These are phyloP conservation scores for Microdochium nivale DNA, from an alignment of 2,329 filamentous ascomycete genomes.

Conservation along the genomic window DNA sequence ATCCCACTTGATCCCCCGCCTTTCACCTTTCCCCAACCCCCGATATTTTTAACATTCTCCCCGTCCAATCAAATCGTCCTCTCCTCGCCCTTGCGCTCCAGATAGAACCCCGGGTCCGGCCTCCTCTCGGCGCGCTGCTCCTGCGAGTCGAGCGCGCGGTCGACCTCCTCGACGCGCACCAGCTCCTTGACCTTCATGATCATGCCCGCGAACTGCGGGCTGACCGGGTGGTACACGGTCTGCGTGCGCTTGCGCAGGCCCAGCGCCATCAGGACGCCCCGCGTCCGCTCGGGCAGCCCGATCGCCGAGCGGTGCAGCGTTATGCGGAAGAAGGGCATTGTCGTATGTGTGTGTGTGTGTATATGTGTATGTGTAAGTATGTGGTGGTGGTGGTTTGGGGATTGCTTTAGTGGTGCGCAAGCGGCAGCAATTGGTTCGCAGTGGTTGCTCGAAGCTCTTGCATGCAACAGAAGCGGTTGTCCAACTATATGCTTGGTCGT, in stretches of 20 bases:
- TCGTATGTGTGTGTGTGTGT: neutral
- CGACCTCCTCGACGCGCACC: constrained; percentile 73
- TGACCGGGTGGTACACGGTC: constrained; percentile 84
- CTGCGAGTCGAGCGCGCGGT: constrained; percentile 48
- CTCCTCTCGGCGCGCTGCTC: constrained; percentile 65
- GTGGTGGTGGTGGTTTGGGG: neutral
- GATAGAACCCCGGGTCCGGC: constrained; percentile 72
- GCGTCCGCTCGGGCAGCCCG: constrained; percentile 71
- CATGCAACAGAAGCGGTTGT: too few species aligned
- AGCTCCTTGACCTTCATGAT: constrained; percentile 93
- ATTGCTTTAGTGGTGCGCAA: too few species aligned
- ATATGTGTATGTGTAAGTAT: neutral
- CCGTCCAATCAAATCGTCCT: neutral
- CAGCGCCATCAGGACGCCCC: constrained; percentile 74
- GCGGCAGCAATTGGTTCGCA: too few species aligned
- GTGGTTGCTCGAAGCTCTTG: too few species aligned
- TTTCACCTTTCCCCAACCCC: too few species aligned
- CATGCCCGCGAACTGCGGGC: constrained; percentile 74
- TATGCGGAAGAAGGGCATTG: constrained; percentile 80
- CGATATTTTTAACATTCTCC: too few species aligned
- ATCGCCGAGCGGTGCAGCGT: constrained; percentile 85
- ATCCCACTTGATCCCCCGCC: too few species aligned
- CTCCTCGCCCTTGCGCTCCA: constrained; percentile 46
- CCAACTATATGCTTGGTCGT: too few species aligned
- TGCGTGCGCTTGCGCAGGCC: constrained; percentile 77